Percentiles rank a stretch among this genome's conserved stretches.
These are phyloP conservation scores for Macroventuria anomochaeta DNA, from an alignment of 2,329 filamentous ascomycete species.

Conservation along the genomic window DNA sequence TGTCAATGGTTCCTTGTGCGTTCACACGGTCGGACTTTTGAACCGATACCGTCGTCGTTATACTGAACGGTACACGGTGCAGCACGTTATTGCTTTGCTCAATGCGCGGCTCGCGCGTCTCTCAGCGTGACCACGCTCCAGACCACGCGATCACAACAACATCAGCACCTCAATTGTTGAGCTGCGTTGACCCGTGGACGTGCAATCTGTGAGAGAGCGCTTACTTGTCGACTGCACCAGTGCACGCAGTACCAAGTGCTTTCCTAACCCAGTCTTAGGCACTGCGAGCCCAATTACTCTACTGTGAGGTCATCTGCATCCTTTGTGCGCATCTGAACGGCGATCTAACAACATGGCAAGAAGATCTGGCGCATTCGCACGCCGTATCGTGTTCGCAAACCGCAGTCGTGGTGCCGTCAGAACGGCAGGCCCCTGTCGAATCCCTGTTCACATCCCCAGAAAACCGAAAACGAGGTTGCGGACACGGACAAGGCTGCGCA, in stretches of 20 bases:
- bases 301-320: constrained; percentile 12
- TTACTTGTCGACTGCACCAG: neutral
- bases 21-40: constrained; percentile 10
- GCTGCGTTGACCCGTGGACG: neutral
- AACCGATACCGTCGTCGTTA: neutral
- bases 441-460: constrained; percentile 13
- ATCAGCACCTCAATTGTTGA: neutral
- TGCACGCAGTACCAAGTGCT: neutral
- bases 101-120: constrained; percentile 8
- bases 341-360: constrained; percentile 3
- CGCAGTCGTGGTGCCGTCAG: constrained; percentile 1
- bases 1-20: constrained; percentile 3
- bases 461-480: constrained; percentile 16
- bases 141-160: neutral
- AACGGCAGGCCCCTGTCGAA: constrained; percentile 7
- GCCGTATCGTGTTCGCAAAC: neutral
- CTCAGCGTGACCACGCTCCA: neutral
- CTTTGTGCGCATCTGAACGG: constrained; percentile 3
- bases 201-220: neutral
- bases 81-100: constrained; percentile 6
- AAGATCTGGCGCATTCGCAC: constrained; percentile 1
- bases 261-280: neutral
- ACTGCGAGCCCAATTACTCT: neutral
- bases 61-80: constrained; percentile 2
- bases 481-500: constrained; percentile 13